A percentile compares a stretch with the other conserved stretches of the same genome.
phyloP scores from a whole-genome alignment of 768 basidiomycete species.

The Dendrothele bispora region DNA sequence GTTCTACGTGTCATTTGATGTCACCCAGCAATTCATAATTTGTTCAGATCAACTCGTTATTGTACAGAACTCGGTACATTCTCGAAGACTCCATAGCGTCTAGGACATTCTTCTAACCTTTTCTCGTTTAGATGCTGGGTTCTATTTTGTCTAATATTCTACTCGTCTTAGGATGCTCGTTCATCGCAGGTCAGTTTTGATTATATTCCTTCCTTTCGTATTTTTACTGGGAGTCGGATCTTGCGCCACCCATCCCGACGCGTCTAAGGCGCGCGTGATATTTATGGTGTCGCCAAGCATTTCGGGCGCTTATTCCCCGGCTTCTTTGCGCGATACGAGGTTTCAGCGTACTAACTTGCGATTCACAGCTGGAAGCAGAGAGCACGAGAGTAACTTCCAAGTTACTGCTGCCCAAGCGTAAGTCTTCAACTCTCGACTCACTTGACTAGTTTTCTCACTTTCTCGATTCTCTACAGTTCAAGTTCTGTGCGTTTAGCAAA shows the following conservation, averaged over 20 bases:
- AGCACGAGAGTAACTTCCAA: constrained; percentile 71
- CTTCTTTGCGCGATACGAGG: no score
- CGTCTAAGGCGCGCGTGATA: no score
- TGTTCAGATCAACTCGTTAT: constrained; percentile 73
- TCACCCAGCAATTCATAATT: constrained; percentile 5
- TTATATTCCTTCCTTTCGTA: no score
- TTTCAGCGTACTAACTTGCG: background rate
- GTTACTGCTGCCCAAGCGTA: constrained; percentile 87
- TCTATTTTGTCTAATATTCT: constrained; percentile 90
- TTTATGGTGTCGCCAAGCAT: no score
- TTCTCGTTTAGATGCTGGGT: constrained; percentile 67
- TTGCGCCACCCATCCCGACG: no score
- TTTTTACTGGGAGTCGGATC: no score
- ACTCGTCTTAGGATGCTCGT: constrained; percentile 88
- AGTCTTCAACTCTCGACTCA: constrained; percentile 23
- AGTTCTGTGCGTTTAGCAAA: constrained; percentile 38
- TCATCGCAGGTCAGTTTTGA: constrained; percentile 76
- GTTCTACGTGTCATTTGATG: no score
- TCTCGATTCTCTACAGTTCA: constrained; percentile 31
- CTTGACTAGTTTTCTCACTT: constrained; percentile 7
- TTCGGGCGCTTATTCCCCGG: no score
- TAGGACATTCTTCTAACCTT: background rate
- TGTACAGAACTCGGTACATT: constrained; percentile 83
- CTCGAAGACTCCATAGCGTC: background rate
- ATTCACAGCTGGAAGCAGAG: constrained; percentile 59